Conservation (phyloP, 2,329 filamentous ascomycete genomes). For the Pyrenophora graminea region DNA sequence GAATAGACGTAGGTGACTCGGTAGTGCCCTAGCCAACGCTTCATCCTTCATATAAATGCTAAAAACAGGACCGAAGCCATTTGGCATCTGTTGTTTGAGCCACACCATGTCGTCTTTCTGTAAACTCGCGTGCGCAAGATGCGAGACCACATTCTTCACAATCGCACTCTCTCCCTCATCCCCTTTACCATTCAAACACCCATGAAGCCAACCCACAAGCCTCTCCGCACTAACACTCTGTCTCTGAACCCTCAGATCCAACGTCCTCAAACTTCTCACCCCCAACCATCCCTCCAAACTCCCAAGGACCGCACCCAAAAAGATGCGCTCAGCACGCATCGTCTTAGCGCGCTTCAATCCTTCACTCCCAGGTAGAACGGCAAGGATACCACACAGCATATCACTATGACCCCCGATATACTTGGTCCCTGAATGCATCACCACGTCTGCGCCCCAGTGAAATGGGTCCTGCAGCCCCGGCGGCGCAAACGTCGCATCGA, state of each 20-base stretch:
- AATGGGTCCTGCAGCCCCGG: conserved; percentile 90
- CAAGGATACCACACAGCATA: conserved; percentile 84
- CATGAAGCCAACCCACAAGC: conserved; percentile 73
- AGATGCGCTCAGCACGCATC: conserved; percentile 71
- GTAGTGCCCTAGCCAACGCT: conserved; percentile 68
- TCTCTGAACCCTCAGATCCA: conserved; percentile 78
- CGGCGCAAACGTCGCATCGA: conserved; percentile 92
- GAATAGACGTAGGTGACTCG: conserved; percentile 79
- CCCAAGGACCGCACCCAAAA: conserved; percentile 83
- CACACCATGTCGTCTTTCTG: conserved; percentile 69
- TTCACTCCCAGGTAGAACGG: conserved; percentile 55
- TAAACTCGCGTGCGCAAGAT: conserved; percentile 76
- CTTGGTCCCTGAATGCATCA: conserved; percentile 94
- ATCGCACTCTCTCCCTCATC: conserved; percentile 48
- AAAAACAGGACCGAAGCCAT: conserved; percentile 89
- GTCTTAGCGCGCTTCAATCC: conserved; percentile 45
- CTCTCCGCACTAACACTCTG: conserved; percentile 72
- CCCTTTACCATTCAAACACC: conserved; percentile 50
- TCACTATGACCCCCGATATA: conserved; percentile 96
- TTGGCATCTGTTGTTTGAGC: conserved; percentile 86
- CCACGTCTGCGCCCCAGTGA: conserved; percentile 74
- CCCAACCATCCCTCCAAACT: conserved; percentile 92
- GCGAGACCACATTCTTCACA: conserved; percentile 61
- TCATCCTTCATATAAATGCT: conserved; percentile 68
- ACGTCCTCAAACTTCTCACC: conserved; percentile 79